Evolutionary conservation across 495 filamentous ascomycete genomes (phyloP).

Genomic region (Aspergillus asperescens): DNA sequence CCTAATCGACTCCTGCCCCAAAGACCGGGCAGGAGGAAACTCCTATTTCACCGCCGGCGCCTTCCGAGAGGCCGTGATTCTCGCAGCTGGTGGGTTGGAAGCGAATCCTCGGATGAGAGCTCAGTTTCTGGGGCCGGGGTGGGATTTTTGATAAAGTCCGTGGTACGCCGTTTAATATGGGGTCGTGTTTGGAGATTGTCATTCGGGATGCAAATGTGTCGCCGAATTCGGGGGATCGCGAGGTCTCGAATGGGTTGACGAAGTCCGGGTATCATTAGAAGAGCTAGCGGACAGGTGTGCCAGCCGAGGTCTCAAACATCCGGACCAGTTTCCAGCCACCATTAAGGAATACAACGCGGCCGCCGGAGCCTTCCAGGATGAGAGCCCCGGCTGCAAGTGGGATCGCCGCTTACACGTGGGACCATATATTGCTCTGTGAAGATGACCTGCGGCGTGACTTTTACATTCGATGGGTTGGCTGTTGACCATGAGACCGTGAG

Average conservation of each 20-base stretch:
- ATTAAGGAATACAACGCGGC: conserved; percentile 51
- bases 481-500: conserved; percentile 42
- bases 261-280: conserved; percentile 57
- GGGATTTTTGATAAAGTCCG: conserved; percentile 57
- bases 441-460: conserved; percentile 57
- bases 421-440: conserved; percentile 56
- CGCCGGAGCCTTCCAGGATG: conserved; percentile 30
- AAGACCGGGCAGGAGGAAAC: conserved; percentile 53
- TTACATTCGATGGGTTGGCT: conserved; percentile 59
- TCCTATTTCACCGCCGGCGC: conserved; percentile 55
- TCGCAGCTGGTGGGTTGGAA: conserved; percentile 60
- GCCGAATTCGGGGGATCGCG: conserved; percentile 44
- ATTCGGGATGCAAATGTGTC: conserved; percentile 55
- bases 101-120: conserved; percentile 48
- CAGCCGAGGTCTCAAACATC: conserved; percentile 37
- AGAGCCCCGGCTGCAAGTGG: conserved; percentile 39
- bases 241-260: conserved; percentile 57
- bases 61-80: conserved; percentile 48
- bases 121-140: conserved; percentile 55
- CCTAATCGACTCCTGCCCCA: conserved; percentile 50
- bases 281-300: conserved; percentile 48
- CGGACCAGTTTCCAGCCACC: conserved; percentile 40
- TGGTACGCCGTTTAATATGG: conserved; percentile 57
- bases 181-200: conserved; percentile 48
- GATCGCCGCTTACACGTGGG: conserved; percentile 49